phyloP scores from a whole-genome alignment of 2,329 filamentous ascomycete species.

The Neopestalotiopsis sp. region DNA sequence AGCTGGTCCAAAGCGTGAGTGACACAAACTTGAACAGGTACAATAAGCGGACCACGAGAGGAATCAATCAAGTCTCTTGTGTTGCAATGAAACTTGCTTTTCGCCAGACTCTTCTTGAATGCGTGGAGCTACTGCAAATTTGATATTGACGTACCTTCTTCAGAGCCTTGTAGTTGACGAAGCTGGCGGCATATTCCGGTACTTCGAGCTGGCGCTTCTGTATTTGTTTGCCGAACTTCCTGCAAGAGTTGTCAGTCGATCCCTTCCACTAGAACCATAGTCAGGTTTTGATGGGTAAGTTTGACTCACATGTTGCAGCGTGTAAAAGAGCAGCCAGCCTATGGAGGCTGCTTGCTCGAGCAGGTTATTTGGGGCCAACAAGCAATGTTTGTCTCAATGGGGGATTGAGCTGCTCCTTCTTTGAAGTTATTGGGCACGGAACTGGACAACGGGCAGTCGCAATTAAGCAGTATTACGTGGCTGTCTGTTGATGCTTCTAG shows the following conservation, averaged over 20 bases:
- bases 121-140: neutral
- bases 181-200: constrained; percentile 98
- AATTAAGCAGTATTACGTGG: neutral
- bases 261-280: constrained; percentile 11
- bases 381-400: constrained; percentile 18
- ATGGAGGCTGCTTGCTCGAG: constrained; percentile 30
- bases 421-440: constrained; percentile 3
- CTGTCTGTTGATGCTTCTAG: neutral
- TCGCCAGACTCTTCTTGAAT: neutral
- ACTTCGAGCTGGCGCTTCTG: constrained; percentile 99
- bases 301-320: constrained; percentile 42
- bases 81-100: constrained; percentile 17
- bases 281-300: neutral
- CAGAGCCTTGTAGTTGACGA: constrained; percentile 98
- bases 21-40: constrained; percentile 24
- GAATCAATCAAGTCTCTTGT: neutral
- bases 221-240: constrained; percentile 99
- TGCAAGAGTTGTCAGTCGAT: constrained; percentile 46
- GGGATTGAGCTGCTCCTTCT: neutral
- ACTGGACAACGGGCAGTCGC: neutral
- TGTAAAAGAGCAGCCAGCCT: constrained; percentile 32
- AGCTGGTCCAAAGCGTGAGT: constrained; percentile 65
- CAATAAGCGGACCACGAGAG: neutral
- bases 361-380: constrained; percentile 21
- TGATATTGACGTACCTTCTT: constrained; percentile 77